Evolutionary conservation across 2,329 filamentous ascomycete species (phyloP), one percentile per base, ranked within the genome.

Genomic region (Paraconiothyrium brasiliense): DNA sequence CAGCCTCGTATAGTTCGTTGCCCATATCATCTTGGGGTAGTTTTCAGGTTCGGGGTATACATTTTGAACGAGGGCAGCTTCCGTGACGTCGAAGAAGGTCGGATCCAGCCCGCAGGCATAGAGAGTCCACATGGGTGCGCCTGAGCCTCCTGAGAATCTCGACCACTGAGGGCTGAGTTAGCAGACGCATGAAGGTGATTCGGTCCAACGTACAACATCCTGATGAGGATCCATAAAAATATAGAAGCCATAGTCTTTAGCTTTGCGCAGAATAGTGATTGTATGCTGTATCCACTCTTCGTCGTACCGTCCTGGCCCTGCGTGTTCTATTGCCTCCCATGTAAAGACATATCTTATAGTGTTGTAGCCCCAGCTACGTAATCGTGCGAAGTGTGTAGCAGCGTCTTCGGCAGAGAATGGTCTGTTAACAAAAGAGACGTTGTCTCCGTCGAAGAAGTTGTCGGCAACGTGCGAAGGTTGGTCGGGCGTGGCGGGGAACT

Each of bases 1-100:
- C 54, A 98, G 84, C 27, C 95, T 88, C 64, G 89, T 91, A 79
- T 99, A 99, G 76, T 99, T 99, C 55, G 96, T 98, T 16, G 94
- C 93, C 95, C 95, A 99, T 60, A 98, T 94, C 96, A 99, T 99
- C 82, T 97, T 98, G 27, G 95, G 95, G 68, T 94, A 99, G 1
- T 90, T 86, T 30, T 89, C 89, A 9, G 94, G 93, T 22, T 97
- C 87, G 10, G 92, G 89, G 75, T 92, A 97, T 1, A 92, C 96
- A 73, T 98, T 99, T 57, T 99, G 95, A 7, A 99, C 94, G 62
- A 98, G 86, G 41, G 95, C 93, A 4, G 94, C 94, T 79, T 97
- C 91, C 14, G 94, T 99, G 22, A 87, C 89, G 56, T 89, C 88
- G 73, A 99, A 97, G 67, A 87, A 89, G 76, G 90, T 86, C 0